Percentiles rank a stretch among this genome's conserved stretches.
phyloP scores from a whole-genome alignment of 164 flowering plant genomes.

The Berberis thunbergii region DNA sequence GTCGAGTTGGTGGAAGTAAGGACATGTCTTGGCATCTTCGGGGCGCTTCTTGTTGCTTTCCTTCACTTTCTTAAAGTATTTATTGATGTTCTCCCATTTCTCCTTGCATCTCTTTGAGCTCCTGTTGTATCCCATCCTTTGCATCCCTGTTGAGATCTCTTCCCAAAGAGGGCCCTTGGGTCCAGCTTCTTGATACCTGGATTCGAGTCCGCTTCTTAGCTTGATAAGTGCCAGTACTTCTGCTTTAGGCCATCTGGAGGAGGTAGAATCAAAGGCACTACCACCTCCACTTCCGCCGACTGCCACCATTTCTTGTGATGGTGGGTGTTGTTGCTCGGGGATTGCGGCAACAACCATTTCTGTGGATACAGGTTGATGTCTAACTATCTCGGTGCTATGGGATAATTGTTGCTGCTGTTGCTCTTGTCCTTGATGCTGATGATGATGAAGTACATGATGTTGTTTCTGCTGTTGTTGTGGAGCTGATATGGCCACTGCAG shows the following conservation, averaged over 20 bases:
- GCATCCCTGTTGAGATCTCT: slow-evolving; percentile 52
- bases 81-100: slow-evolving; percentile 77
- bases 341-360: slow-evolving; percentile 23
- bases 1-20: slow-evolving; percentile 17
- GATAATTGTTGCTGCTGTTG: slow-evolving; percentile 10
- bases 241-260: slow-evolving; percentile 60
- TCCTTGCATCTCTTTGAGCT: slow-evolving; percentile 65
- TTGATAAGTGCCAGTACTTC: slow-evolving; percentile 55
- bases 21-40: slow-evolving; percentile 33
- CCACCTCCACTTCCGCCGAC: slow-evolving; percentile 5
- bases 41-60: slow-evolving; percentile 70
- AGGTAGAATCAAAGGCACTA: slow-evolving; percentile 28
- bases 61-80: slow-evolving; percentile 65
- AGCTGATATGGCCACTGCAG: too few relatives aligned
- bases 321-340: slow-evolving; percentile 31
- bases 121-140: slow-evolving; percentile 43
- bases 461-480: slow-evolving; percentile 11
- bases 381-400: slow-evolving; percentile 6
- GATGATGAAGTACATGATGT: slow-evolving; percentile 14
- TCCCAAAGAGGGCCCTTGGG: slow-evolving; percentile 73
- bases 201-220: slow-evolving; percentile 45
- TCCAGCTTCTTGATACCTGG: slow-evolving; percentile 50
- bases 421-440: slow-evolving; percentile 13
- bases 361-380: slow-evolving; percentile 19
- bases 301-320: slow-evolving; percentile 10